These are phyloP conservation scores for Talaromyces nanjingensis DNA, from an alignment of 495 filamentous ascomycete genomes.

Conservation along the genomic window DNA sequence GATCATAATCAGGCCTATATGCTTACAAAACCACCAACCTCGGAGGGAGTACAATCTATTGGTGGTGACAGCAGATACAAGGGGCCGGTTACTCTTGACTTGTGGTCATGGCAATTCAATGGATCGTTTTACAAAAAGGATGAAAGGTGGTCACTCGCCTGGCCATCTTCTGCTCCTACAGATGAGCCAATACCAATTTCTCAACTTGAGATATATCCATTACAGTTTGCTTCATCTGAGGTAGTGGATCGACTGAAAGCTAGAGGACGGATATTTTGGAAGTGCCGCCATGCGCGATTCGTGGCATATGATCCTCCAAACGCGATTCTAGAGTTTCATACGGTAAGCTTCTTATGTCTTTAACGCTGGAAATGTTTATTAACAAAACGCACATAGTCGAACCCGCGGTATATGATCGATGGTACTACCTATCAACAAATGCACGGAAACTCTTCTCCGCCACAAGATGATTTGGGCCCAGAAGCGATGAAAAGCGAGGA, in stretches of 20 bases:
- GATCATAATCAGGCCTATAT: constrained; percentile 5
- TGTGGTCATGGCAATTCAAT: constrained; percentile 7
- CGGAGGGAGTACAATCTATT: neutral
- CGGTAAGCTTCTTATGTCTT: neutral
- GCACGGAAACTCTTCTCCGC: constrained; percentile 5
- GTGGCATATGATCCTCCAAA: constrained; percentile 13
- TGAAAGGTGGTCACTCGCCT: neutral
- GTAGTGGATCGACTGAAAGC: neutral
- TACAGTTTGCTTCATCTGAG: constrained; percentile 8
- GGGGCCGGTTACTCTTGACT: neutral
- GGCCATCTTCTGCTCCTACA: neutral
- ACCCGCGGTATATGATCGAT: constrained; percentile 15
- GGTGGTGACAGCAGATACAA: neutral
- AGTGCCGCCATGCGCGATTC: constrained; percentile 5
- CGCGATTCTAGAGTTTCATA: constrained; percentile 8
- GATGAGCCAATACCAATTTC: constrained; percentile 3
- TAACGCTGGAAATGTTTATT: neutral
- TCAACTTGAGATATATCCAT: constrained; percentile 9
- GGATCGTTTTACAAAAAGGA: constrained; percentile 7
- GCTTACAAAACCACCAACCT: neutral
- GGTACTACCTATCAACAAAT: constrained; percentile 10
- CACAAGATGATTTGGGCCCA: constrained; percentile 6
- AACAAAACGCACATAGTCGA: neutral
- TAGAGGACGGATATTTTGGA: constrained; percentile 12
- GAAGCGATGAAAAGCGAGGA: constrained; percentile 2